Percentiles rank a stretch among this genome's conserved stretches.
Evolutionary conservation across 75 land plant species (phyloP).

Genomic region (Selaginella tamariscina): DNA sequence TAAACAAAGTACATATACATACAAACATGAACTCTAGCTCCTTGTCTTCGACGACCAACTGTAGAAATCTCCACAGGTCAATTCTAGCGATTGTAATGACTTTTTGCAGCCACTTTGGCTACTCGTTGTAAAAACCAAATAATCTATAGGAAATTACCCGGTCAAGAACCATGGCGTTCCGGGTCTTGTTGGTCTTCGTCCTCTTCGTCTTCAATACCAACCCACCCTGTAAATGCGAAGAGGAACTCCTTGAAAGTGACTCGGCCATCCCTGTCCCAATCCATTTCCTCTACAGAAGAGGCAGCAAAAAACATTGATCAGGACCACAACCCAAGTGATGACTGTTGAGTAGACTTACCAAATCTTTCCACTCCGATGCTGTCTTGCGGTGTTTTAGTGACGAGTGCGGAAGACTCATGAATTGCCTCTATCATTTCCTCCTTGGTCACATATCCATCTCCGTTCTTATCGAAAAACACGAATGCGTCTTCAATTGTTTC

Average conservation of each 20-base stretch:
- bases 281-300: neutral
- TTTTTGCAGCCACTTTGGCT: too few species aligned
- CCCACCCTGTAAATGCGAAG: neutral
- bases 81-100: too few species aligned
- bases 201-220: neutral
- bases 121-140: too few species aligned
- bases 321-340: neutral
- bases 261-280: neutral
- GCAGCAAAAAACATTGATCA: neutral
- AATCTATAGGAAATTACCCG: too few species aligned
- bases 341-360: neutral
- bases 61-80: too few species aligned
- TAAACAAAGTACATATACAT: too few species aligned
- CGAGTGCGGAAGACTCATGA: neutral
- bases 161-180: too few species aligned
- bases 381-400: too few species aligned
- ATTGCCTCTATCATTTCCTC: neutral
- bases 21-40: too few species aligned
- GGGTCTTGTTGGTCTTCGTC: too few species aligned
- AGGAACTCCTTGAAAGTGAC: slow-evolving; percentile 1
- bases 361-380: neutral
- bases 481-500: neutral
- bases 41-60: too few species aligned
- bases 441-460: neutral
- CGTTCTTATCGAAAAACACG: neutral